phyloP scores from a whole-genome alignment of 441 rosid genomes.

The Populus tomentosa region DNA sequence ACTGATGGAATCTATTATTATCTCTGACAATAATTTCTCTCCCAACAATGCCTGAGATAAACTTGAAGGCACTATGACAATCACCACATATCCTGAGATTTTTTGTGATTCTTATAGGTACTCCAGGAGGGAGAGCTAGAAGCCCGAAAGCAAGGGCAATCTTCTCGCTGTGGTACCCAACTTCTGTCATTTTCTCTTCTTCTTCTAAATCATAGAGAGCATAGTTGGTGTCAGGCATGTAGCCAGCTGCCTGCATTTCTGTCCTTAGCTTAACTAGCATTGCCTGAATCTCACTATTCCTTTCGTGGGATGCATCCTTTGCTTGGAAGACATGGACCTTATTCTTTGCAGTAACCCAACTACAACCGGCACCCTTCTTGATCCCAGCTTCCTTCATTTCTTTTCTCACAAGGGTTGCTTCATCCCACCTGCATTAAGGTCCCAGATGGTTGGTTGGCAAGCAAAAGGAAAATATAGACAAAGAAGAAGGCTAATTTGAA shows the following conservation, averaged over 20 bases:
- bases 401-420: constrained; percentile 63
- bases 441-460: constrained; percentile 6
- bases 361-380: constrained; percentile 76
- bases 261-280: constrained; percentile 46
- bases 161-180: constrained; percentile 81
- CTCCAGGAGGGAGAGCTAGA: constrained; percentile 46
- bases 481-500: not conserved
- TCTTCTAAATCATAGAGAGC: constrained; percentile 80
- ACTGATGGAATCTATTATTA: constrained; percentile 71
- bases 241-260: constrained; percentile 67
- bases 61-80: constrained; percentile 77
- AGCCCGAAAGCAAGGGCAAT: constrained; percentile 83
- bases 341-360: constrained; percentile 78
- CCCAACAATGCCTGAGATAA: constrained; percentile 48
- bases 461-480: not conserved
- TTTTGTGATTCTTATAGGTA: constrained; percentile 80
- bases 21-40: constrained; percentile 83
- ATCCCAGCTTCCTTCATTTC: constrained; percentile 71
- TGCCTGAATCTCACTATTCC: constrained; percentile 60
- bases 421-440: constrained; percentile 65
- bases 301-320: constrained; percentile 64
- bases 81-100: constrained; percentile 90
- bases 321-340: constrained; percentile 77
- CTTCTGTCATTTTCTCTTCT: constrained; percentile 76
- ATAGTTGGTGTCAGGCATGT: constrained; percentile 53